Base-by-base conservation (phyloP, 768 basidiomycete species). In the Gelatoporia subvermispora region DNA sequence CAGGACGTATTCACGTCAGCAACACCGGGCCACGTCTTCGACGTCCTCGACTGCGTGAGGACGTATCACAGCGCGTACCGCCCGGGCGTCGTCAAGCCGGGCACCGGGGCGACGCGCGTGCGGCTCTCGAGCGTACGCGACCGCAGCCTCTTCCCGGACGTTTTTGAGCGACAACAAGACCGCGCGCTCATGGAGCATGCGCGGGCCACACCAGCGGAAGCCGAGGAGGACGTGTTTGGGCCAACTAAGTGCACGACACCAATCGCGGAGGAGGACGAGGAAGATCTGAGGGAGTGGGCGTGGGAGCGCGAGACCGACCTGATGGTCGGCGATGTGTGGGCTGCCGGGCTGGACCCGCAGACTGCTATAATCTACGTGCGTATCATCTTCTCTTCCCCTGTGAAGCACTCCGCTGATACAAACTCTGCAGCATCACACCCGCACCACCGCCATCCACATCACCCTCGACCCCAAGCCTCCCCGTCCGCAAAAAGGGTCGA, bases 221-320 rank as follows among this genome's bases (percentile, higher is more conserved):
- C 22, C 3, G 52, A 52, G 22, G 52, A 41, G 1, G 49, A 51
- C 38, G 50, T 53, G 2, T 48, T 52, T 15, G 35, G 41, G 36
- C 25, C 3, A 18, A 16, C 20, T 18, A 10, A 13, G 38, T 22
- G n/a, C 31, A 18, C 2, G 8, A 4, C 10, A 48, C n/a, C 11
- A 55, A 54, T 3, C 55, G 49, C n/a, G 55, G 57, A 18, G 4
- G 64, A 60, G 16, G 61, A 61, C 15, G 54, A 59, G 5, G 67
- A 67, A 1, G 70, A 68, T 34, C 68, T 73, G 0, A 72, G 72
- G 4, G 73, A 69, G 8, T 85, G 84, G 78, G 73, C 69, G 36
- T 88, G 85, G 85, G 76, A 80, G 43, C 76, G 79, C 2, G 86
- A 88, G 58, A 82, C 85, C 57, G 85, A 85, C 52, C 74, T 77